Percentiles rank a stretch among this genome's conserved stretches.
These are phyloP conservation scores for Leccinellum luteum DNA, from an alignment of 768 basidiomycete genomes.

Conservation along the genomic window DNA sequence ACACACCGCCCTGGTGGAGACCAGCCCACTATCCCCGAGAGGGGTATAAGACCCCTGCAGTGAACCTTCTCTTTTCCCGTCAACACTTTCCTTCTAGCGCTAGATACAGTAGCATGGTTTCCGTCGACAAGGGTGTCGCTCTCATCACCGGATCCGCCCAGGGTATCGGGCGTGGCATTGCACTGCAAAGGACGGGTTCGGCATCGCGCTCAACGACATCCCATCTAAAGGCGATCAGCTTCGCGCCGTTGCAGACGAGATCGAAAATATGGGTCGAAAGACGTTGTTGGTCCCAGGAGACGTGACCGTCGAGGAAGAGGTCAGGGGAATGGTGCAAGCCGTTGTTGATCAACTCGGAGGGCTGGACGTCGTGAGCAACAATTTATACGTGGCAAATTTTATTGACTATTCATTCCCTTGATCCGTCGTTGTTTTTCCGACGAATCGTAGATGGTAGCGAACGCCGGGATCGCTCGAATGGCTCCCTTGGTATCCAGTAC, in stretches of 20 bases:
- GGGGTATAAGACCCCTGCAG: not conserved
- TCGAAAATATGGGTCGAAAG: constrained; percentile 11
- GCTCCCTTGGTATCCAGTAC: not conserved
- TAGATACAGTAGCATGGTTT: too few species aligned
- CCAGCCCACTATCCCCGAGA: not conserved
- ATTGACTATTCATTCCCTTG: too few species aligned
- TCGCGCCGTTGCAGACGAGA: constrained; percentile 2
- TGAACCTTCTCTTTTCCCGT: not conserved
- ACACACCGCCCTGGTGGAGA: not conserved
- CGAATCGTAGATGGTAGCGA: constrained; percentile 9
- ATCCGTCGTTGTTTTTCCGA: too few species aligned
- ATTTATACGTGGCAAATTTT: not conserved
- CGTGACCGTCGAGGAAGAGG: not conserved
- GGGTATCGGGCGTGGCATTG: constrained; percentile 22
- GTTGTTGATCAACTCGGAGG: not conserved
- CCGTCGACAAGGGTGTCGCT: constrained; percentile 19
- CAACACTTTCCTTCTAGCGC: not conserved
- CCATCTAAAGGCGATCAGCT: constrained; percentile 10
- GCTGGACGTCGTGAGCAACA: constrained; percentile 3
- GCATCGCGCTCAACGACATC: constrained; percentile 29
- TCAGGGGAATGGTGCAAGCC: not conserved
- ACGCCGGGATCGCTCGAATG: constrained; percentile 1
- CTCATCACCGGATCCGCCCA: constrained; percentile 30
- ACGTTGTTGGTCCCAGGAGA: constrained; percentile 13
- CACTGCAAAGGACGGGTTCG: constrained; percentile 18